Base-by-base conservation (phyloP, 352 stramenopile genomes). In the Phytopythium sindhum region DNA sequence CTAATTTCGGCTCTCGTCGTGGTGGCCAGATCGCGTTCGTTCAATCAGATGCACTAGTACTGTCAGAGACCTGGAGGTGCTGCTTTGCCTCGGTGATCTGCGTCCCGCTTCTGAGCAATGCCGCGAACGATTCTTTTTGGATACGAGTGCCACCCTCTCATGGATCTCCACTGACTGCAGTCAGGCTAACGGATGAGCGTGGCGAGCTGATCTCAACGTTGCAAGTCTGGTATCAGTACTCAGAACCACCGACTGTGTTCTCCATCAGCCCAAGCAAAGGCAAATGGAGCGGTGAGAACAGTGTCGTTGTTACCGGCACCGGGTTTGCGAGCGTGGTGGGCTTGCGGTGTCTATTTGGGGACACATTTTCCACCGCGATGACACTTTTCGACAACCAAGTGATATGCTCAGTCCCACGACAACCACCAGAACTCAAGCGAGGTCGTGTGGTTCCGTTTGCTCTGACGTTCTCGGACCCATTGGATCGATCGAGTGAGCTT, bases 171-270 rank as follows among this genome's bases (percentile, higher is more conserved):
- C 24, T 75, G 17, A 57, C 70, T 4, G n/a, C 65, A 10, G 67
- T 81, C 7, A 50, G 51, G n/a, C 52, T 82, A 7, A 33, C 58
- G 24, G 19, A 65, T 21, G 44, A 58, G 0, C 6, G 61, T 37
- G 65, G 47, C 8, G 2, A 26, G 4, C 9, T 17, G 6, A 1
- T 71, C 35, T 59, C 55, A 28, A 10, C 59, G 8, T 61, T 68
- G 48, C 69, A 47, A 15, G 63, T 50, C n/a, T 82, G 74, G 74
- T 82, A 81, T 58, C 67, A 65, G 47, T 78, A 81, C 41, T 47
- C 68, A 12, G 37, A 45, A 26, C 19, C 64, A 33, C 69, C 76
- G 11, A 67, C 63, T 8, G 33, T 81, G 6, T 57, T 60, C 50
- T 47, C 64, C 6, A 67, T 84, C 47, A 69, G 39, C 35, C 71